Evolutionary conservation across 2,329 filamentous ascomycete species (phyloP).

Genomic region (Aspergillus sp.): DNA sequence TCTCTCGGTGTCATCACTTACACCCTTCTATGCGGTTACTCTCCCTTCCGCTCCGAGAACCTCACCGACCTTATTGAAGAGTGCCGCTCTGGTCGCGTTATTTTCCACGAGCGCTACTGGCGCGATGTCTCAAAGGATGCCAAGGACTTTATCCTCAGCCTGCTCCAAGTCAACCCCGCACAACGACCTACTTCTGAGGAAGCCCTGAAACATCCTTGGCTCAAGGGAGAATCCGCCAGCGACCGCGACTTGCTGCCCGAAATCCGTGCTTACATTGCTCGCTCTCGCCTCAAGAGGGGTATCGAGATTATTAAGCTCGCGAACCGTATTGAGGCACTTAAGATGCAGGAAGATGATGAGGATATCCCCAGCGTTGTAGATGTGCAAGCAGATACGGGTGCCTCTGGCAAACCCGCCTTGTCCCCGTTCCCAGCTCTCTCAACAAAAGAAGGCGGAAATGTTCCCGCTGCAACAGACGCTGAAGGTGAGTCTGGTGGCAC

Average conservation of each 20-base stretch:
- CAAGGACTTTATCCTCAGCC: constrained; percentile 85
- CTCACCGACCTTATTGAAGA: constrained; percentile 92
- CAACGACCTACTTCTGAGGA: constrained; percentile 79
- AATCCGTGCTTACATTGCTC: constrained; percentile 91
- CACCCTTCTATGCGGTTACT: constrained; percentile 96
- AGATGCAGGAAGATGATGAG: constrained; percentile 87
- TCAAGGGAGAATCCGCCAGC: constrained; percentile 86
- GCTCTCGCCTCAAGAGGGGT: constrained; percentile 86
- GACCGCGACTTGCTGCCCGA: constrained; percentile 98
- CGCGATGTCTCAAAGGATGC: constrained; percentile 94
- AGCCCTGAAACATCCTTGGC: constrained; percentile 82
- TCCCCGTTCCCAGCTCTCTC: constrained; percentile 32
- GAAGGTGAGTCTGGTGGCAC: constrained; percentile 33
- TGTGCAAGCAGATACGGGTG: constrained; percentile 61
- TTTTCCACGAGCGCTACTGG: constrained; percentile 99
- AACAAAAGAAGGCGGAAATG: constrained; percentile 18
- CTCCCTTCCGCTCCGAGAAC: constrained; percentile 94
- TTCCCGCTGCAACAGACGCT: constrained; percentile 19
- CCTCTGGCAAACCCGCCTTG: constrained; percentile 26
- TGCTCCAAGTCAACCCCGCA: constrained; percentile 78
- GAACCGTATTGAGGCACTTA: constrained; percentile 93
- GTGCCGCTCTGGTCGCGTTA: constrained; percentile 78
- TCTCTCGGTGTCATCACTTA: constrained; percentile 98
- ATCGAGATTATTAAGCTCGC: constrained; percentile 96
- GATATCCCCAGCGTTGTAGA: constrained; percentile 63